These are phyloP conservation scores for Morella rubra DNA, from an alignment of 306 rosid species.

Conservation along the genomic window DNA sequence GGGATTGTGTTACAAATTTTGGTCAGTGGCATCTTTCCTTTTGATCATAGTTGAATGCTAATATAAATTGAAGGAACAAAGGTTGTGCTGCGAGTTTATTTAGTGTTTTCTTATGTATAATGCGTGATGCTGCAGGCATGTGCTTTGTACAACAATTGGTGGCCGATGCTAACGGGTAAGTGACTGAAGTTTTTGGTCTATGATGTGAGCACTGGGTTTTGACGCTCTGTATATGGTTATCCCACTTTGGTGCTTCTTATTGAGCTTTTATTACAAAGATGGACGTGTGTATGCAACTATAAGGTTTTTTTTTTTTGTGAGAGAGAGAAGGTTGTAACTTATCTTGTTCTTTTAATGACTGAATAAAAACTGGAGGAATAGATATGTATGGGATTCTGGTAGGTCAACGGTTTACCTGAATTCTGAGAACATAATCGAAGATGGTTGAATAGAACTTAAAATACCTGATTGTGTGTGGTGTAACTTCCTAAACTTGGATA, in stretches of 20 bases:
- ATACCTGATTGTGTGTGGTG: neutral
- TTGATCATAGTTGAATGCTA: conserved; percentile 8
- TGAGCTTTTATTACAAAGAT: neutral
- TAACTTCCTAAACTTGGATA: neutral
- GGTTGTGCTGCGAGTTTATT: neutral
- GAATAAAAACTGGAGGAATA: neutral
- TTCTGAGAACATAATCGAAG: neutral
- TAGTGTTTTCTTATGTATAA: conserved; percentile 20
- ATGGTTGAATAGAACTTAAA: neutral
- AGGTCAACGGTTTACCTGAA: neutral
- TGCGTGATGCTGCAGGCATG: conserved; percentile 71
- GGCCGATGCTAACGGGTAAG: conserved; percentile 97
- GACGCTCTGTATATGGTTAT: neutral
- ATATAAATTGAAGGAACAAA: conserved; percentile 12
- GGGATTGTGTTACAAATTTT: conserved; percentile 86
- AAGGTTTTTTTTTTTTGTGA: neutral
- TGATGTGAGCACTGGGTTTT: neutral
- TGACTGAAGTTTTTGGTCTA: conserved; percentile 8
- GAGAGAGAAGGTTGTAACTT: neutral
- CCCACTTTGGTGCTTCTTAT: neutral
- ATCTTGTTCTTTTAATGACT: neutral
- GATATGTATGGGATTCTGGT: too few species aligned
- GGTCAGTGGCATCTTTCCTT: conserved; percentile 50
- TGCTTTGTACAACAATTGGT: conserved; percentile 90
- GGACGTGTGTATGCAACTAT: neutral